Evolutionary conservation across 192 early-diverging fungal genomes (phyloP), one percentile per base, ranked within the genome.

Genomic region (Coemansia sp.): DNA sequence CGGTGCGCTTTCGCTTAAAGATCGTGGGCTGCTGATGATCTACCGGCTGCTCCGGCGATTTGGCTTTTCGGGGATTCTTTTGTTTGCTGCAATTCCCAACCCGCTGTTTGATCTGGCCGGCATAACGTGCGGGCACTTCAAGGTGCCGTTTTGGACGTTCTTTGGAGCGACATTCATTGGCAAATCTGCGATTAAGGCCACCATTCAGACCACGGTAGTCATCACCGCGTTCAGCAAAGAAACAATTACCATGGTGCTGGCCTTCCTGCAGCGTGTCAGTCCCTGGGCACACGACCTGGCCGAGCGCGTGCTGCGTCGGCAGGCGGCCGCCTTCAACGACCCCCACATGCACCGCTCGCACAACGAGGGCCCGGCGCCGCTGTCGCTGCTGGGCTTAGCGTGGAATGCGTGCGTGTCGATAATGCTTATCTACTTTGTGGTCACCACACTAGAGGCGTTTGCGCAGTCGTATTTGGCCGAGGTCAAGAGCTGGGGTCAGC

Each of bases 11-110:
- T 81, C 85, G 9, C 55, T 87, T 19, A 87, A 87, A 36, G 90
- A 91, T 51, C 71, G 77, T 2, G 80, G 81, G 5, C 76, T 93
- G 25, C 62, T 88, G 7, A 66, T 71, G 50, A 75, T 95, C 30
- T 81, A 88, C 75, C 55, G 80, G 10, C 55, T 91, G 27, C 80
- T 97, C 60, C 82, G 82, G 50, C 79, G 78, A 3, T 72, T 91
- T 15, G 95, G 92, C 1, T 97, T 97, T 61, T 81, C 83, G 47
- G 95, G 92, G 36, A 97, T 97, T 23, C 80, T 97, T 22, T 52
- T 94, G 3, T 91, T 87, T 71, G 95, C 95, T 19, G 93, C 91
- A 75, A 90, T 97, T 51, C 95, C 95, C n/a, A 97, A 97, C 50
- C 93, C 93, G 11, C 71, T 97, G 35, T 97, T 97, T 72, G 95